Percentiles rank a stretch among this genome's conserved stretches.
These are phyloP conservation scores for Phylloporus sp. DNA, from an alignment of 768 basidiomycete genomes.

Conservation along the genomic window DNA sequence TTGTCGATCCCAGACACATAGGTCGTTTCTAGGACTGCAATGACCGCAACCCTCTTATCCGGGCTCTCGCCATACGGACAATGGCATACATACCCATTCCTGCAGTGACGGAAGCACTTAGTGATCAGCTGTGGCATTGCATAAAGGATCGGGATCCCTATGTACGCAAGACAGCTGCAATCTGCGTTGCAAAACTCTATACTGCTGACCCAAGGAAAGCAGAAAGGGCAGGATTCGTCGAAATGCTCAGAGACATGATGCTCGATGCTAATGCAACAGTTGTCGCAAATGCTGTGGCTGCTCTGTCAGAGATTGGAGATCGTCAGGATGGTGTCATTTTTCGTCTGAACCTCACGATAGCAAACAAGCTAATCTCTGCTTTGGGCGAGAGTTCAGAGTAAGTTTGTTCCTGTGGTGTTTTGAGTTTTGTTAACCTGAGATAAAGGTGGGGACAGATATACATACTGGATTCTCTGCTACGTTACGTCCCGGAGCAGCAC, in stretches of 20 bases:
- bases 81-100: conserved; percentile 99
- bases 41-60: conserved; percentile 94
- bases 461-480: conserved; percentile 89
- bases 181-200: conserved; percentile 96
- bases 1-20: conserved; percentile 12
- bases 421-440: conserved; percentile 9
- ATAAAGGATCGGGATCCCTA: conserved; percentile 95
- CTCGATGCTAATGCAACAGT: conserved; percentile 95
- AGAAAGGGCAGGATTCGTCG: conserved; percentile 88
- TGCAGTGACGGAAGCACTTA: conserved; percentile 76
- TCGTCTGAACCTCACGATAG: conserved; percentile 80
- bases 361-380: conserved; percentile 87
- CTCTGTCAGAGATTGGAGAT: conserved; percentile 95
- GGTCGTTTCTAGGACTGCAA: conserved; percentile 71
- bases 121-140: conserved; percentile 88
- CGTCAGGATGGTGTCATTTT: conserved; percentile 92
- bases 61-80: conserved; percentile 94
- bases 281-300: conserved; percentile 94
- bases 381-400: conserved; percentile 97
- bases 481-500: conserved; percentile 87
- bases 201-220: conserved; percentile 81
- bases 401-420: conserved; percentile 32
- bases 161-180: conserved; percentile 97
- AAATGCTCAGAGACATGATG: conserved; percentile 86
- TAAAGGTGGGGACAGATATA: conserved; percentile 98